phyloP scores from a whole-genome alignment of 352 stramenopile species.

The Globisporangium perplexum region DNA sequence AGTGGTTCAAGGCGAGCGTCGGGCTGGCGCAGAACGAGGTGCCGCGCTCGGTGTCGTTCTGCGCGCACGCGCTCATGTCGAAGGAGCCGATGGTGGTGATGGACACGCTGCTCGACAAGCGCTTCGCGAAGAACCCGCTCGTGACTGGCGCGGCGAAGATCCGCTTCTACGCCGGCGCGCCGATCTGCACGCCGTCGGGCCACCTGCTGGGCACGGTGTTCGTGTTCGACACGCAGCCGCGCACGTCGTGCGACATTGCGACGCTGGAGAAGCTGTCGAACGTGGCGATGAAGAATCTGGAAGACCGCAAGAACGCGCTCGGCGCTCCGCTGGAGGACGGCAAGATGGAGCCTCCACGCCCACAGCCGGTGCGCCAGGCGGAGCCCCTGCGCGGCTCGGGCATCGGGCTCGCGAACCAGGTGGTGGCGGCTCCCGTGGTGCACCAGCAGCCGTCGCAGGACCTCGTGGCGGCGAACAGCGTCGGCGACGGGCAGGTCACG shows the following conservation, averaged over 20 bases:
- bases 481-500: constrained; percentile 80
- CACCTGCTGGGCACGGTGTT: constrained; percentile 84
- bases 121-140: constrained; percentile 82
- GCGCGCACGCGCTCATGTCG: constrained; percentile 83
- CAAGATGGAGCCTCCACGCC: constrained; percentile 30
- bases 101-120: constrained; percentile 82
- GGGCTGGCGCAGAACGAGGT: constrained; percentile 83
- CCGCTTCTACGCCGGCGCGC: constrained; percentile 79
- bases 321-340: constrained; percentile 53
- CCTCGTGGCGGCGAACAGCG: constrained; percentile 63
- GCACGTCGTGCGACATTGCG: constrained; percentile 80
- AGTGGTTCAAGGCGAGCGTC: constrained; percentile 87
- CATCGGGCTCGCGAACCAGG: constrained; percentile 76
- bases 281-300: constrained; percentile 87
- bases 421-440: constrained; percentile 47
- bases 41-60: constrained; percentile 83
- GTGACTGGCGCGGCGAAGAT: constrained; percentile 83
- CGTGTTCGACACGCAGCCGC: constrained; percentile 83
- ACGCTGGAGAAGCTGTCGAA: constrained; percentile 87
- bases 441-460: constrained; percentile 55
- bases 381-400: constrained; percentile 51
- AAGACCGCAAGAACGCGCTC: constrained; percentile 86
- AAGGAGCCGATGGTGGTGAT: constrained; percentile 89
- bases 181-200: constrained; percentile 76
- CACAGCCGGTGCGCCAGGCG: constrained; percentile 19